Conservation (phyloP, 345 rosid species). For the Citrus mangshanensis region DNA sequence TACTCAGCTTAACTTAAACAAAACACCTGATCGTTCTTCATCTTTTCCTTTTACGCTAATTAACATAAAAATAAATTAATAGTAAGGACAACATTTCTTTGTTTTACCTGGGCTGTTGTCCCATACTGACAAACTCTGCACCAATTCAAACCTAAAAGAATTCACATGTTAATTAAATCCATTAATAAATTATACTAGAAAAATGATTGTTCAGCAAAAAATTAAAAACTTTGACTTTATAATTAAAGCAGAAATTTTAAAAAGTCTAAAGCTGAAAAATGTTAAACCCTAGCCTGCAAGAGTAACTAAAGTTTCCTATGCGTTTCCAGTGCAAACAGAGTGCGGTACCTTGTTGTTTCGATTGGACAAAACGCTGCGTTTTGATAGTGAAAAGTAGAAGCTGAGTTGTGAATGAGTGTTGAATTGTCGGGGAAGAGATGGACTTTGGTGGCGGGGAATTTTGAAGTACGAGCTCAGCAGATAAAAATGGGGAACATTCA, state of each 20-base stretch:
- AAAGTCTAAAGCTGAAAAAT: background rate
- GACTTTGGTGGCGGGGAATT: constrained; percentile 13
- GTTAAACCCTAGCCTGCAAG: background rate
- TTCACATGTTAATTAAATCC: background rate
- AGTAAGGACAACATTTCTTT: background rate
- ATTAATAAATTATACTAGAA: background rate
- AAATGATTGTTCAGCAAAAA: background rate
- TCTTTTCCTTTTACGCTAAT: background rate
- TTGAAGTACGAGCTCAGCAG: background rate
- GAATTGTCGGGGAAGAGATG: background rate
- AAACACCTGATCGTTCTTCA: background rate
- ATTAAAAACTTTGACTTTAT: background rate
- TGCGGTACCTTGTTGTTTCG: background rate
- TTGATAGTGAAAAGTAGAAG: background rate
- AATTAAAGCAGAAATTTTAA: background rate
- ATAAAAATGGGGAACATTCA: background rate
- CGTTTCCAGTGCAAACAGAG: background rate
- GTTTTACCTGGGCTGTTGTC: constrained; percentile 8
- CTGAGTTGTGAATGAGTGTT: background rate
- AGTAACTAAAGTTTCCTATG: background rate
- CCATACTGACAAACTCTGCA: background rate
- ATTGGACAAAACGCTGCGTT: constrained; percentile 3
- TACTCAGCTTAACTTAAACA: background rate
- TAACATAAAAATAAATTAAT: background rate
- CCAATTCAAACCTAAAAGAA: background rate